Evolutionary conservation across 768 basidiomycete genomes (phyloP), one percentile per base, ranked within the genome.

Genomic region (Naganishia friedmannii): DNA sequence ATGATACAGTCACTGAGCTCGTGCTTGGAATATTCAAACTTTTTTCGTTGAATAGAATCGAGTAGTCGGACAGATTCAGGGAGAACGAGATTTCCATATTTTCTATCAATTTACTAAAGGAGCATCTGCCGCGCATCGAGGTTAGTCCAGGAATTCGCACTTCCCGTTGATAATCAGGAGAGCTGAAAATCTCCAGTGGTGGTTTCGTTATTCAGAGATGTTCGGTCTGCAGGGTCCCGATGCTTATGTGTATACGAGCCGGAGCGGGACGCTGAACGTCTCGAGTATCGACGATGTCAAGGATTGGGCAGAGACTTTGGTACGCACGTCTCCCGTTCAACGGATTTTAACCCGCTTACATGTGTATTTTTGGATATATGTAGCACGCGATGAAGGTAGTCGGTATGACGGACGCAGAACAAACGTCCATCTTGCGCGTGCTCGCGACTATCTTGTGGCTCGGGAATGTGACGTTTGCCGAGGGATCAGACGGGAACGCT

Each of bases 71-170:
- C 96, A 99, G 78, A 91, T 98, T 67, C 89, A 92, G 79, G 90
- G 91, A 74, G 96, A 99, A 82, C 88, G 96, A 71, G 91, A 96
- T 80, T 98, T 98, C 82, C 96, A 99, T 77, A 94, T 99, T 71
- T 98, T 99, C 84, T 99, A 98, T 81, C 96, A 99, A 79, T 96
- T 98, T 81, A 97, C 96, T 31, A 99, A 97, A 79, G 93, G 88
- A 6, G 95, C 96, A 4, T 88, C 90, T 8, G 85, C 88, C 56
- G 91, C 89, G 55, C 92, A 97, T 80, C 87, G 92, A 80, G 93
- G 93, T 91, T 76, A 69, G 86, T 79, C 26, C 15, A 10, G 34
- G 42, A 42, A 42, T 42, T 15, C 7, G 42, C 7, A 37, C 15
- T 5, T 15, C 15, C 42, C 9, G 9, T 8, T 37, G 34, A 42